Evolutionary conservation across 2,329 filamentous ascomycete genomes (phyloP), one percentile per base, ranked within the genome.

Genomic region (Beauveria varroae): DNA sequence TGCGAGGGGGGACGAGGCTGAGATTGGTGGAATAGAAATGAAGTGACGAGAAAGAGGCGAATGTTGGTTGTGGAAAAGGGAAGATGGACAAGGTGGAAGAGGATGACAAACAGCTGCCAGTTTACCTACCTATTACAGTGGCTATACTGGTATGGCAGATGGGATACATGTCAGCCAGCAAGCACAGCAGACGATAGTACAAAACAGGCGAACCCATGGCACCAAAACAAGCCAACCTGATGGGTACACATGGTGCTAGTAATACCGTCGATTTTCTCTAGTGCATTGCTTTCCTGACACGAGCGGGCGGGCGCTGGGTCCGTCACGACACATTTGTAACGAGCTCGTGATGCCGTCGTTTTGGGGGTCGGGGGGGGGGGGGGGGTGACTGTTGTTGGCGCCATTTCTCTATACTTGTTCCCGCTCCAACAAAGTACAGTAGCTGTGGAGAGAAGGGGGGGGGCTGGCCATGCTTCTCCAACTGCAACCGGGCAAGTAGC

Each of bases 261-360:
- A 20, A 20, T 24, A 20, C 43, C n/a, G n/a, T 44, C 18, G 43
- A 34, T 24, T 12, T 26, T 16, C 26, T 52, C 30, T 37, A 53
- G n/a, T 14, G n/a, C 44, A 14, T 26, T n/a, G 24, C 20, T 22
- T 20, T 37, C 24, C 50, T 28, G 37, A 54, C 51, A 26, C 34
- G 14, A 41, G 37, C 20, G 41, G 14, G 37, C 16, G 8, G 43
- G 43, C 43, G 28, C 22, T 49, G 54, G 53, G 28, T 26, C 40
- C 43, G 43, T 57, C 54, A 57, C 54, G 54, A 57, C 54, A 57
- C 54, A 49, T 57, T 49, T 57, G 43, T 43, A n/a, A 49, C 54
- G 44, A 49, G 44, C 54, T 57, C 54, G 54, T 57, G 54, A 57
- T 57, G 54, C 54, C 30, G 20, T 43, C 28, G 5, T 55, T 57